phyloP scores from a whole-genome alignment of 2,329 filamentous ascomycete genomes.

The Spiromastix sp. region DNA sequence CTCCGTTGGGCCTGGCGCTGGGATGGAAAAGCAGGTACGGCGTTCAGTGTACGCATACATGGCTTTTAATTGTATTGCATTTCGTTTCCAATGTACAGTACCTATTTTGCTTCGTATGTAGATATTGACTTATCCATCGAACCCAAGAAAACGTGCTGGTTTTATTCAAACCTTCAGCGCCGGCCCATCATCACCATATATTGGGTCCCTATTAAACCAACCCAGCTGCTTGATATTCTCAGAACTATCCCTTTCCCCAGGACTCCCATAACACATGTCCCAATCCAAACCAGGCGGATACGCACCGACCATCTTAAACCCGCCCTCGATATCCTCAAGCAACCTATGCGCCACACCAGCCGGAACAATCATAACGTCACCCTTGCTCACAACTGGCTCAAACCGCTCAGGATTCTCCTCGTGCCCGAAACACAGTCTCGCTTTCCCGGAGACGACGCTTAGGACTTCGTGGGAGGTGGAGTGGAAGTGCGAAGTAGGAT shows the following conservation, averaged over 20 bases:
- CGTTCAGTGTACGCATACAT: too few relatives aligned
- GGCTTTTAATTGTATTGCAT: too few relatives aligned
- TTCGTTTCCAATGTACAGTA: too few relatives aligned
- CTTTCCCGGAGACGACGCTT: conserved; percentile 47
- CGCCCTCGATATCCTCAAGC: conserved; percentile 43
- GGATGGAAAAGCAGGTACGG: too few relatives aligned
- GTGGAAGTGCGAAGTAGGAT: conserved; percentile 55
- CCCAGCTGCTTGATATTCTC: conserved; percentile 37
- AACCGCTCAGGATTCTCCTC: conserved; percentile 49
- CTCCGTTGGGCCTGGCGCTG: too few relatives aligned
- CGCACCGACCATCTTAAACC: conserved; percentile 57
- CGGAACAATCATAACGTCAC: conserved; percentile 56
- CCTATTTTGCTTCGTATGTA: too few relatives aligned
- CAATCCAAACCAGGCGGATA: conserved; percentile 50
- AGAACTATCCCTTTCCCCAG: conserved; percentile 41
- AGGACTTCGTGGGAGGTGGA: conserved; percentile 58
- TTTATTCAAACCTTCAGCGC: too few relatives aligned
- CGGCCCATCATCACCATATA: conserved; percentile 48
- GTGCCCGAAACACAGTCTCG: conserved; percentile 56
- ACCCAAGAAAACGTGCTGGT: too few relatives aligned
- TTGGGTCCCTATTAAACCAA: conserved; percentile 52
- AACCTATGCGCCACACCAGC: conserved; percentile 57
- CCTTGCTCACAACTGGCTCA: conserved; percentile 45
- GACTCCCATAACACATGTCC: conserved; percentile 62
- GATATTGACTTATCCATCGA: too few relatives aligned